Evolutionary conservation across 75 land plant genomes (phyloP).

Genomic region (Pseudotsuga menziesii): DNA sequence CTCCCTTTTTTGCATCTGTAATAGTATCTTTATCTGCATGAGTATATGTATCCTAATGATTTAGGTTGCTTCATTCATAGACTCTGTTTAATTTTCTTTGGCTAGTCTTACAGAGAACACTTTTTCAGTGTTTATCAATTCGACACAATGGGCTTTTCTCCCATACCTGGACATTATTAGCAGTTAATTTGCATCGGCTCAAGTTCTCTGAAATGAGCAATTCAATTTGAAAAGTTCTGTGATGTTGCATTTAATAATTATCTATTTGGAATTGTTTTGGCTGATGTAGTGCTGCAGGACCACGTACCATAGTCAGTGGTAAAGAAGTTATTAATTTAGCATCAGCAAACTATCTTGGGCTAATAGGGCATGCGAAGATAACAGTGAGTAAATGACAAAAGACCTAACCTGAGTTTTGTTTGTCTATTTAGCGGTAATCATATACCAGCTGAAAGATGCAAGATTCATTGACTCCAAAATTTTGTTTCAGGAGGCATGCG

Average conservation of each 20-base stretch:
- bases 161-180: no score
- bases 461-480: background rate
- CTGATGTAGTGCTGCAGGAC: conserved; percentile 84
- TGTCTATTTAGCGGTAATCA: background rate
- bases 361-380: conserved; percentile 71
- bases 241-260: no score
- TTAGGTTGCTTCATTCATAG: background rate
- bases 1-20: no score
- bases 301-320: conserved; percentile 70
- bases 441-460: background rate
- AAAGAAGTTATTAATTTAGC: conserved; percentile 92
- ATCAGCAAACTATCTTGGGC: conserved; percentile 95
- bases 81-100: background rate
- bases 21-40: no score
- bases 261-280: no score
- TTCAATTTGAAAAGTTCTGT: no score
- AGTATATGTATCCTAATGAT: no score
- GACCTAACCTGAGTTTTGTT: background rate
- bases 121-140: background rate
- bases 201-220: no score
- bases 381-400: conserved; percentile 42
- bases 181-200: no score
- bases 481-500: conserved; percentile 75
- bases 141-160: no score
- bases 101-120: background rate